Evolutionary conservation across 2,329 filamentous ascomycete species (phyloP), one percentile per base, ranked within the genome.

Genomic region (Kalaharituber pfeilii): DNA sequence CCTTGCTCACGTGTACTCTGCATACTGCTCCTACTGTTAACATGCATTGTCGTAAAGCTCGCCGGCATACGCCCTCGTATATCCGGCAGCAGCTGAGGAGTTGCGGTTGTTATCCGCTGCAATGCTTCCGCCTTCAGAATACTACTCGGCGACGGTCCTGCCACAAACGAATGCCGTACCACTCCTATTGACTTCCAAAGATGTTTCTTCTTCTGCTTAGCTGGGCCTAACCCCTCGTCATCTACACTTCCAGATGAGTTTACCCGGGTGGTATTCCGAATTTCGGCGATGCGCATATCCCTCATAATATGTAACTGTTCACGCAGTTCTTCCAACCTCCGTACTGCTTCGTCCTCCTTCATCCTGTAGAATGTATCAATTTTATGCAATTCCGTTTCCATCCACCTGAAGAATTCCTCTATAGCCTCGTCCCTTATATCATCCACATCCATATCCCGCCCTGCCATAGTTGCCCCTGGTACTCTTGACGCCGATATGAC

Each of bases 281-380:
- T 2, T 25, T 47, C 42, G 15, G 42, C 42, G 26, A 86, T 75
- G 22, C 89, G 80, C 13, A 83, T 78, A 66, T 93, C 86, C 45
- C 87, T 78, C 86, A 96, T 94, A 63, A 93, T 84, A 65, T 94
- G 88, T 28, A 98, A 74, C 66, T 98, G 91, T 51, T 87, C 79
- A 42, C 84, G 78, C 49, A 98, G 72, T 3, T 82, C 67, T 0
- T 72, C 70, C 24, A 95, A 71, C 1, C 88, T 78, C 53, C 81
- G 71, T 0, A 79, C 82, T 0, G 89, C 86, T 65, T 95, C 86
- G 26, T 84, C 76, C 66, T 98, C 91, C 66, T 95, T 95, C 61
- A 78, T 71, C 62, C 78, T 80, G 71, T 96, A 96, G 65, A 98
- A 98, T 0, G 73, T 70, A 66, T 98, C 88, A 9, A 98, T 86